Base-by-base conservation (phyloP, 2,329 filamentous ascomycete genomes). In the Fusarium mangiferae region DNA sequence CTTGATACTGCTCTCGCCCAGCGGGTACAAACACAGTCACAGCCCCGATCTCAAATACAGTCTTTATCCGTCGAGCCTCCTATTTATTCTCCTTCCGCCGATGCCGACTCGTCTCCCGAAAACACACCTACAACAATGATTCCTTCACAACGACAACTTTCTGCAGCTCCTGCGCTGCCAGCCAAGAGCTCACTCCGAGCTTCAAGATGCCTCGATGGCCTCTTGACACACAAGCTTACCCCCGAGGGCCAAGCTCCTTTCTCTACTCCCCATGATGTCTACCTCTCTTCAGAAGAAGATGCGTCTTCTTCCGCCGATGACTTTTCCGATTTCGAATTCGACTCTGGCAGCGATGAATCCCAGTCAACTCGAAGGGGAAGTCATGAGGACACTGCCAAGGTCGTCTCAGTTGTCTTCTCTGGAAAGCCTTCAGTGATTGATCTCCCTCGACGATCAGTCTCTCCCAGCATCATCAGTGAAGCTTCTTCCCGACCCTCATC, bases 271-370 rank as follows among this genome's bases (percentile, higher is more conserved):
- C 89, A 91, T 78, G 87, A 90, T 64, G 77, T 89, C 66, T 92
- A 92, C 79, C 86, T 92, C 33, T 91, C 90, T 5, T 91, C 89
- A 0, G 90, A 92, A 74, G 90, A 92, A 78, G 90, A 91, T 72
- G 89, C 86, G 36, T 91, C 90, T 4, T 90, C 90, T 4, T 89
- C 88, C 24, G 87, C 88, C 51, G 90, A 90, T 80, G 87, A 90
- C 80, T 87, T 87, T 70, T 90, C 88, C 62, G 87, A 90, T 76
- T 86, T 86, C 76, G 86, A 87, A 52, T 81, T 82, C 73, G 86
- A 89, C 72, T 87, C 85, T 55, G 83, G 82, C 26, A 84, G 80
- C 67, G 84, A 84, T 57, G 75, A 80, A 42, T 75, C 72, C 10
- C 69, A 77, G 58, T 57, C 77, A 9, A 64, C 62, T n/a, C 74